Percentiles rank a stretch among this genome's conserved stretches.
Evolutionary conservation across 1,284 basidiomycete genomes (phyloP).

Genomic region (Moniliella sp.): DNA sequence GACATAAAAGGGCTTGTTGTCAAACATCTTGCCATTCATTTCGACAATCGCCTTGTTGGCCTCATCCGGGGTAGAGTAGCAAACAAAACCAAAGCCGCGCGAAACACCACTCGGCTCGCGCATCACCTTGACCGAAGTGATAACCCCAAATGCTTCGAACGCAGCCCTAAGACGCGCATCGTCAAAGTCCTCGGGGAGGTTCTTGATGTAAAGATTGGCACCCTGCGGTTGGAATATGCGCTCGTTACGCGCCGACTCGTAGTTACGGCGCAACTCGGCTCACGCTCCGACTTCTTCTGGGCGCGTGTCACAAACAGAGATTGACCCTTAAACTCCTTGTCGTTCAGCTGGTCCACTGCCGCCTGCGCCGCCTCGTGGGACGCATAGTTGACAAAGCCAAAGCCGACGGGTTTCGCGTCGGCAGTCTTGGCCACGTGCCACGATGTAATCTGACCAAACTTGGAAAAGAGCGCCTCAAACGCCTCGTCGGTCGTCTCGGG

Average conservation of each 20-base stretch:
- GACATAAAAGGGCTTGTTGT: conserved; percentile 92
- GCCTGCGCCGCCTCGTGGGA: conserved; percentile 70
- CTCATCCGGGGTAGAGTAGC: conserved; percentile 93
- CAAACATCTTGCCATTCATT: conserved; percentile 99
- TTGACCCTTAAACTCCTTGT: conserved; percentile 62
- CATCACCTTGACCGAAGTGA: conserved; percentile 99
- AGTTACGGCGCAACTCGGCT: conserved; percentile 79
- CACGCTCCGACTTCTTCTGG: conserved; percentile 93
- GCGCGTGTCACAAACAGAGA: conserved; percentile 89
- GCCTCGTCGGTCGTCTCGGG: conserved; percentile 59
- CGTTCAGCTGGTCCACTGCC: conserved; percentile 76
- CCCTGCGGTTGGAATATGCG: conserved; percentile 95
- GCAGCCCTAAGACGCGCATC: conserved; percentile 38
- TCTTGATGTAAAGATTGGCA: conserved; percentile 99
- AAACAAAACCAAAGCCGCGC: conserved; percentile 96
- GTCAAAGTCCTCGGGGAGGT: conserved; percentile 39
- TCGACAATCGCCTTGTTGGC: conserved; percentile 97
- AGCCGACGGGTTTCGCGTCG: conserved; percentile 70
- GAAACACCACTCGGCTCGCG: conserved; percentile 55
- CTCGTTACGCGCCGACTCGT: conserved; percentile 86
- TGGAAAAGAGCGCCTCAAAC: conserved; percentile 60
- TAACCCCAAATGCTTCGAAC: conserved; percentile 87
- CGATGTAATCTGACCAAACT: conserved; percentile 72
- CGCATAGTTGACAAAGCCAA: conserved; percentile 94
- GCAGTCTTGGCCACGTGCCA: conserved; percentile 53